These are phyloP conservation scores for Globisporangium perplexum DNA, from an alignment of 352 stramenopile genomes.

Conservation along the genomic window DNA sequence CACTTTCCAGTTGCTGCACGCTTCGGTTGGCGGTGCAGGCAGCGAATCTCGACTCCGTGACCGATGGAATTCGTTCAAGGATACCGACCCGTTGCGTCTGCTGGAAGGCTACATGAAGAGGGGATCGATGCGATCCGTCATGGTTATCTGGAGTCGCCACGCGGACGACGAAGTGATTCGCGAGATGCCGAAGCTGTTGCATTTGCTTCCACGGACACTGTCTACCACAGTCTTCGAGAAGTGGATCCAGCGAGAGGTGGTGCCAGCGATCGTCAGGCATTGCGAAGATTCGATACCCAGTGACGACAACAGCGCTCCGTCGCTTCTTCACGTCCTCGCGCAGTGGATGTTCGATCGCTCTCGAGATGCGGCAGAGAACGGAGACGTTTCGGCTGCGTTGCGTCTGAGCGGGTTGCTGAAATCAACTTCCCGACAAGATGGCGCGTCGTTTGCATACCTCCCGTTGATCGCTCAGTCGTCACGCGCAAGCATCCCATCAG, in stretches of 20 bases:
- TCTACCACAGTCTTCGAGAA: slow-evolving; percentile 39
- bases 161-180: slow-evolving; percentile 21
- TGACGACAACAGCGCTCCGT: neutral
- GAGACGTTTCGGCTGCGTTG: slow-evolving; percentile 26
- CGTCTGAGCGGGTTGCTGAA: slow-evolving; percentile 27
- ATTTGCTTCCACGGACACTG: slow-evolving; percentile 27
- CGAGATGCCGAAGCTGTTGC: slow-evolving; percentile 33
- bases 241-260: slow-evolving; percentile 50
- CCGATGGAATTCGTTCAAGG: slow-evolving; percentile 35
- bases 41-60: slow-evolving; percentile 5
- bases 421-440: neutral
- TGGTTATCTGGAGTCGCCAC: slow-evolving; percentile 54
- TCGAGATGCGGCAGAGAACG: slow-evolving; percentile 18
- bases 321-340: slow-evolving; percentile 16
- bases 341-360: slow-evolving; percentile 29
- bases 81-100: slow-evolving; percentile 24
- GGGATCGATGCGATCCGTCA: slow-evolving; percentile 46
- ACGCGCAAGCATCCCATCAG: neutral
- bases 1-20: slow-evolving; percentile 58
- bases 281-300: slow-evolving; percentile 10
- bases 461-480: slow-evolving; percentile 21
- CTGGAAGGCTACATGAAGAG: slow-evolving; percentile 38
- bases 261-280: slow-evolving; percentile 32
- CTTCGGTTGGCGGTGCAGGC: slow-evolving; percentile 6
- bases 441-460: slow-evolving; percentile 9